Evolutionary conservation across 129 eudicot genomes (phyloP), one percentile per base, ranked within the genome.

Genomic region (Saussurea involucrata): DNA sequence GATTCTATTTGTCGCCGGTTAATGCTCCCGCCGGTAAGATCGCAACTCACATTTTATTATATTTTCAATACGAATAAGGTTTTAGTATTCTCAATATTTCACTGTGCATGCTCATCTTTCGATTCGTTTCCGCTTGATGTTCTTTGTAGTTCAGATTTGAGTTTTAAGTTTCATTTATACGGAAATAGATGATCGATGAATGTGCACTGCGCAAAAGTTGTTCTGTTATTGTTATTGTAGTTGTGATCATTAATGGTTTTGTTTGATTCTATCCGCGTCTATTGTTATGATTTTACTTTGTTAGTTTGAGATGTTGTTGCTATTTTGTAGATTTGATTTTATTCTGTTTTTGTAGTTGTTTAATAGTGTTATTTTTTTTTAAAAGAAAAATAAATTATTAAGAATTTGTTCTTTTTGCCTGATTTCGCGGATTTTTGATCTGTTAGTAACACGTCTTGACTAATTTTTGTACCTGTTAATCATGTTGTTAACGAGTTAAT

Each of bases 21-120:
- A 27, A 27, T 71, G 71, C 65, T 68, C 60, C 24, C 61, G 81
- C 24, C 75, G 69, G 82, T 78, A 78, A 78, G 71, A 63, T 71
- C 82, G 27, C 34, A 60, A 63, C 77, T 40, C 72, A 63, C 72
- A 58, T 78, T 70, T 78, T 1, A n/a, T 29, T 76, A 18, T 10
- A 17, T 20, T 29, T 68, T 44, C 57, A 13, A 31, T 58, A 32
- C 7, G 33, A 7, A 55, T 12, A 20, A n/a, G 55, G 4, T 71
- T 24, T 10, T 24, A 10, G 15, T 8, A n/a, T 33, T 17, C 10
- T 34, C 75, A 77, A 0, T 68, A 24, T 33, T 29, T 63, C 24
- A 69, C 36, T 61, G 71, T 78, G 76, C 76, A 70, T 78, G 71
- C 12, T 61, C 71, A 13, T 40, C 17, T 60, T 53, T 57, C 64